Evolutionary conservation across 1,284 basidiomycete genomes (phyloP), one percentile per base, ranked within the genome.

Genomic region (Tilletia horrida): DNA sequence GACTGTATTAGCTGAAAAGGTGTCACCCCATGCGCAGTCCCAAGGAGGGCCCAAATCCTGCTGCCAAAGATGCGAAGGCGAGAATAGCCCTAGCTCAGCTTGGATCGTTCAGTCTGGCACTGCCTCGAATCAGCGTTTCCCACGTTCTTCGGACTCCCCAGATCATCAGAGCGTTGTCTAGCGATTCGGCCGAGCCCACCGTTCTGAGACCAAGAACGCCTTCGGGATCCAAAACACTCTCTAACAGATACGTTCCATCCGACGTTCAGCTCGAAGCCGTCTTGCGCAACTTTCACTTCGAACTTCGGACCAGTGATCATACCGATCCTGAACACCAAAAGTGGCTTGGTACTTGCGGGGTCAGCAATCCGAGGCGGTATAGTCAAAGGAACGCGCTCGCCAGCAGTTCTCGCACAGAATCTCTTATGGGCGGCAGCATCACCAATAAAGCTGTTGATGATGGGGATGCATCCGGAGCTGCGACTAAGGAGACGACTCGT

Each of bases 341-440:
- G 16, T 81, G 77, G 77, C 69, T 81, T 2, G 79, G 79, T 40
- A 73, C 76, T 0, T 81, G 78, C 67, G 78, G 79, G 6, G 31
- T 75, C 44, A 47, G 57, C 29, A 62, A 62, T 25, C 42, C 66
- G 44, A 25, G 71, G 6, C 44, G 67, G 4, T n/a, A n/a, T n/a
- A n/a, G n/a, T n/a, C n/a, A n/a, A n/a, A n/a, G n/a, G n/a, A n/a
- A n/a, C n/a, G n/a, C n/a, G n/a, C n/a, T n/a, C n/a, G n/a, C n/a
- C n/a, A n/a, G n/a, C n/a, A n/a, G n/a, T n/a, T n/a, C n/a, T n/a
- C n/a, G n/a, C n/a, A n/a, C n/a, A n/a, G n/a, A n/a, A n/a, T n/a
- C n/a, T n/a, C n/a, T n/a, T n/a, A n/a, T n/a, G n/a, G n/a, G n/a
- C n/a, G n/a, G n/a, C n/a, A n/a, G n/a, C n/a, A n/a, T n/a, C n/a